Base-by-base conservation (phyloP, 2,329 filamentous ascomycete genomes). In the Aspergillus sp. region DNA sequence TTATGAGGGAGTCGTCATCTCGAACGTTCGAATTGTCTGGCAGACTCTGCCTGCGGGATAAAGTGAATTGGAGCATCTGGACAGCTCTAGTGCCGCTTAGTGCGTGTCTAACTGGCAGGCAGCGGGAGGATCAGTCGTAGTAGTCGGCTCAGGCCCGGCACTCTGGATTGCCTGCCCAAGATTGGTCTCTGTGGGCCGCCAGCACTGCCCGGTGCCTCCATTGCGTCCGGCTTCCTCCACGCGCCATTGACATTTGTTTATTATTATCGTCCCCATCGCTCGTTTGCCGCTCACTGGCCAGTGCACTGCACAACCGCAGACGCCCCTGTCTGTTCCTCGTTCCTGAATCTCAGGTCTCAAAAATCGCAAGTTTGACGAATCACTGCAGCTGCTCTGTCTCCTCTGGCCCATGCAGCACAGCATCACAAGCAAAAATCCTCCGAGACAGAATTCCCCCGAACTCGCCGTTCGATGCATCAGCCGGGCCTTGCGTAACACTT, bases 401-500 rank as follows among this genome's bases (percentile, higher is more conserved):
- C 17, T 41, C 8, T 9, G 8, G 0, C 26, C 26, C 39, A n/a
- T 13, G 24, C 5, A 30, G 39, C 49, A 52, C 26, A 41, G 15
- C 49, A 34, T 42, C 39, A 44, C 45, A 17, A 17, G 22, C 47
- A 53, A 47, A 13, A 53, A 45, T 44, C 20, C 48, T 53, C 48
- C 49, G 39, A 49, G 12, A 39, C 50, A 6, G n/a, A 34, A 51
- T 39, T 43, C 38, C 44, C 49, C 42, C 18, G 34, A 44, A 22
- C 6, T 42, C 22, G 32, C 48, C 34, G 32, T 49, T 48, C 36
- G 51, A 53, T 53, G 20, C 48, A 57, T 58, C 55, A 53, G 49
- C 54, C 50, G 50, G 55, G 42, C 50, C 43, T 58, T 54, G 57
- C 59, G 59, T 59, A 61, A 59, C 51, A 32, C 48, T 26, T 53